Conservation (phyloP, 2,329 filamentous ascomycete genomes). For the Hyphodiscus sp. region DNA sequence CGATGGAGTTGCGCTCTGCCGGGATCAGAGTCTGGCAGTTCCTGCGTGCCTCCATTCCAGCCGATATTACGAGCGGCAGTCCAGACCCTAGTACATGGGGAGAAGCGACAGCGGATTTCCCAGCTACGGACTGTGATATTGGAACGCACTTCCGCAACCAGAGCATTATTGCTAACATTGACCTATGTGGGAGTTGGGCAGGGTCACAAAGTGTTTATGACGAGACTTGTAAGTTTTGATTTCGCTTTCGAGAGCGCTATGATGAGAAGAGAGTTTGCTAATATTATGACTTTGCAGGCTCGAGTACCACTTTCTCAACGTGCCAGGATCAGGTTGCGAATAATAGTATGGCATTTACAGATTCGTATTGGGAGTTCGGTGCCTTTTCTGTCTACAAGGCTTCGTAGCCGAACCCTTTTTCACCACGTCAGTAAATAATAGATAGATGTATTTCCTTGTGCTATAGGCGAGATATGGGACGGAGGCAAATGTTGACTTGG, state of each 20-base stretch:
- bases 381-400: slow-evolving; percentile 22
- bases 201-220: slow-evolving; percentile 41
- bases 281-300: slow-evolving; percentile 10
- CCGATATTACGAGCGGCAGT: slow-evolving; percentile 35
- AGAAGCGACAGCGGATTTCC: slow-evolving; percentile 40
- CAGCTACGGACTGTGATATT: slow-evolving; percentile 60
- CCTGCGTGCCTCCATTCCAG: slow-evolving; percentile 36
- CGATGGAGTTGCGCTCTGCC: slow-evolving; percentile 39
- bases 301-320: slow-evolving; percentile 7
- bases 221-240: slow-evolving; percentile 19
- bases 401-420: not conserved
- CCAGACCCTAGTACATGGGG: slow-evolving; percentile 41
- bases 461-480: no score
- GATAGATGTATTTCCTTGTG: no score
- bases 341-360: slow-evolving; percentile 23
- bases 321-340: slow-evolving; percentile 26
- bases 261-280: no score
- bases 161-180: slow-evolving; percentile 74
- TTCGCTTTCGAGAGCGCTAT: not conserved
- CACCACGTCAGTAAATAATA: no score
- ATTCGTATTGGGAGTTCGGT: slow-evolving; percentile 29
- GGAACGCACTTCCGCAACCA: slow-evolving; percentile 62
- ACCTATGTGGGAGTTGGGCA: slow-evolving; percentile 86
- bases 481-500: no score
- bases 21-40: slow-evolving; percentile 48